Evolutionary conservation across 495 filamentous ascomycete genomes (phyloP).

Genomic region (Penicillium ochrochloron): DNA sequence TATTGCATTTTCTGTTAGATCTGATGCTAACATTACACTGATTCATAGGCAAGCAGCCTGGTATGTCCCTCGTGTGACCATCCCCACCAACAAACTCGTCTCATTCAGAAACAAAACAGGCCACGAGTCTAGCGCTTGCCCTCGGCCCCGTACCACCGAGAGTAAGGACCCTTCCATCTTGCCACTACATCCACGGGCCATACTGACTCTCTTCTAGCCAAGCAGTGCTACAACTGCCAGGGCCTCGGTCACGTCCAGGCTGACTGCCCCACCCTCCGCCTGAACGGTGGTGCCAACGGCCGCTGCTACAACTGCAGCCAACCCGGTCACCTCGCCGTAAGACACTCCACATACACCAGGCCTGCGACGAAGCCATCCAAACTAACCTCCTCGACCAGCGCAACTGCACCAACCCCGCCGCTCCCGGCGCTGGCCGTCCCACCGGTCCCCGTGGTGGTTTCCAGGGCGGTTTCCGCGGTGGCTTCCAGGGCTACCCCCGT

Average conservation of each 20-base stretch:
- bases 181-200: constrained; percentile 12
- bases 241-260: constrained; percentile 98
- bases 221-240: constrained; percentile 99
- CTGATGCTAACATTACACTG: constrained; percentile 33
- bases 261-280: constrained; percentile 94
- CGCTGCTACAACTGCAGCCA: constrained; percentile 97
- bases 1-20: constrained; percentile 10
- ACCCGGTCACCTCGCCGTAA: constrained; percentile 84
- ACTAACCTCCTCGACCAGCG: constrained; percentile 55
- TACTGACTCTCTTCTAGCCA: constrained; percentile 57
- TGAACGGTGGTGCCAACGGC: constrained; percentile 76
- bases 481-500: constrained; percentile 68
- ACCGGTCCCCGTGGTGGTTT: constrained; percentile 72
- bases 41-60: constrained; percentile 77
- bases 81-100: constrained; percentile 28
- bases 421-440: constrained; percentile 62
- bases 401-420: constrained; percentile 75
- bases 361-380: neutral
- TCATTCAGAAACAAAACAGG: constrained; percentile 59
- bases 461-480: constrained; percentile 70
- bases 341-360: constrained; percentile 21
- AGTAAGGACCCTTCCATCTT: constrained; percentile 54
- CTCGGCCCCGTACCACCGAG: constrained; percentile 93
- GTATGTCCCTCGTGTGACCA: constrained; percentile 50
- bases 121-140: constrained; percentile 97